Percentiles rank a stretch among this genome's conserved stretches.
phyloP scores from a whole-genome alignment of 345 rosid species.

The Camelina neglecta region DNA sequence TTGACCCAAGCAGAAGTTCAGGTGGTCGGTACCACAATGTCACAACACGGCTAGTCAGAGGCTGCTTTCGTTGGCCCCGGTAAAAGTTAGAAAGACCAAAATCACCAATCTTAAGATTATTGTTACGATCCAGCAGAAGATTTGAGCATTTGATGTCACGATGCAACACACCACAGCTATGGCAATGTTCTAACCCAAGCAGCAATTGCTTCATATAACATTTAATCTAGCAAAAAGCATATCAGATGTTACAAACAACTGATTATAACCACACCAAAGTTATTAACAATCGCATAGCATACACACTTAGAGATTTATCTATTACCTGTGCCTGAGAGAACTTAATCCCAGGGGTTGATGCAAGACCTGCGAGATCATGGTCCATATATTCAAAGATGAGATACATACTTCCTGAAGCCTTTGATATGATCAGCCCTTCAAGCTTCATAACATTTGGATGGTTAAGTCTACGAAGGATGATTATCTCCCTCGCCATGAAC shows the following conservation, averaged over 20 bases:
- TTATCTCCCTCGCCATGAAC: conserved; percentile 78
- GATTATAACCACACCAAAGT: not conserved
- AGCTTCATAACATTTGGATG: conserved; percentile 81
- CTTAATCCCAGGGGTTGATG: conserved; percentile 57
- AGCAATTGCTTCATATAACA: conserved; percentile 73
- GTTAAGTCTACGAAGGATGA: conserved; percentile 65
- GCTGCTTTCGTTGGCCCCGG: conserved; percentile 44
- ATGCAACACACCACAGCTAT: conserved; percentile 66
- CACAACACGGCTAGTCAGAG: conserved; percentile 52
- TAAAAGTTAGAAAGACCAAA: conserved; percentile 67
- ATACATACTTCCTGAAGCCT: conserved; percentile 64
- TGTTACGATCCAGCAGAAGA: conserved; percentile 58
- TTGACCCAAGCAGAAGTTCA: conserved; percentile 48
- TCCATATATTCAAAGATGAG: conserved; percentile 79
- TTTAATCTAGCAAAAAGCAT: conserved; percentile 52
- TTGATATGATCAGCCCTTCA: conserved; percentile 65
- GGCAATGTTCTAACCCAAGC: conserved; percentile 70
- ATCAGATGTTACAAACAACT: conserved; percentile 5
- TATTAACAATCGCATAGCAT: conserved; percentile 1
- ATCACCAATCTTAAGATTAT: conserved; percentile 70
- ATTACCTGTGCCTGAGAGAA: conserved; percentile 69
- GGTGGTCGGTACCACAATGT: conserved; percentile 52
- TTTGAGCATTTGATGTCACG: conserved; percentile 77
- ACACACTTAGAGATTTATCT: not conserved
- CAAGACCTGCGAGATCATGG: conserved; percentile 72